Percentiles rank a stretch among this genome's conserved stretches.
Evolutionary conservation across 148 eudicot species (phyloP).

Genomic region (Rhododendron mucronatum): DNA sequence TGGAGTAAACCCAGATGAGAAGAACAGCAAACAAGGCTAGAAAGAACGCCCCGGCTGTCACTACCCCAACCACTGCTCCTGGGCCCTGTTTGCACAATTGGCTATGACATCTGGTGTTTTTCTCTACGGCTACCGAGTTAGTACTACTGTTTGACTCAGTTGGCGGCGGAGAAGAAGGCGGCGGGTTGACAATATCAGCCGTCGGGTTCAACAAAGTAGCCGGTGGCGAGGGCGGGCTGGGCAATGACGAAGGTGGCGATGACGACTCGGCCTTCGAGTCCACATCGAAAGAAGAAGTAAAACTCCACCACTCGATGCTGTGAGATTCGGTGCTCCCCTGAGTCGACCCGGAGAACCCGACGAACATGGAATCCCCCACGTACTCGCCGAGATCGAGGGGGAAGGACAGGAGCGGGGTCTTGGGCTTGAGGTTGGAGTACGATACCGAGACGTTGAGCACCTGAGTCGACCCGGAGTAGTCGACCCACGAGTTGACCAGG

Average conservation of each 20-base stretch:
- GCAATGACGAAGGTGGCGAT: constrained; percentile 8
- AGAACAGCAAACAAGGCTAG: constrained; percentile 49
- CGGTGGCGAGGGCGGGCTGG: constrained; percentile 33
- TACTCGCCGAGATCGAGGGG: constrained; percentile 39
- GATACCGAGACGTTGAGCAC: constrained; percentile 45
- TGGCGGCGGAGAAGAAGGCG: constrained; percentile 34
- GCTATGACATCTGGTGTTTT: constrained; percentile 30
- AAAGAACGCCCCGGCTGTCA: constrained; percentile 69
- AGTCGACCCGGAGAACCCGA: constrained; percentile 82
- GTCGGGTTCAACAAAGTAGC: constrained; percentile 27
- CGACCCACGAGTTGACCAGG: constrained; percentile 70
- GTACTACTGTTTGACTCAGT: constrained; percentile 16
- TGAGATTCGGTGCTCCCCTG: constrained; percentile 90
- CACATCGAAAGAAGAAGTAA: constrained; percentile 48
- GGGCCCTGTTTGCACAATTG: constrained; percentile 39
- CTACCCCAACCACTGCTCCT: constrained; percentile 78
- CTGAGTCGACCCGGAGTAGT: constrained; percentile 49
- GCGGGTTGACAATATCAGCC: constrained; percentile 20
- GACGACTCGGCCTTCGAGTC: constrained; percentile 9
- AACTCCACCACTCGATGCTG: constrained; percentile 84
- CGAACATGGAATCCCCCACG: constrained; percentile 56
- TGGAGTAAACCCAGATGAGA: constrained; percentile 60
- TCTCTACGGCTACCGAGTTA: constrained; percentile 5
- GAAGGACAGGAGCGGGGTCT: constrained; percentile 40
- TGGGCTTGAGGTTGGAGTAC: constrained; percentile 71